phyloP scores from a whole-genome alignment of 1,284 basidiomycete species.

The Porodaedalea pini region DNA sequence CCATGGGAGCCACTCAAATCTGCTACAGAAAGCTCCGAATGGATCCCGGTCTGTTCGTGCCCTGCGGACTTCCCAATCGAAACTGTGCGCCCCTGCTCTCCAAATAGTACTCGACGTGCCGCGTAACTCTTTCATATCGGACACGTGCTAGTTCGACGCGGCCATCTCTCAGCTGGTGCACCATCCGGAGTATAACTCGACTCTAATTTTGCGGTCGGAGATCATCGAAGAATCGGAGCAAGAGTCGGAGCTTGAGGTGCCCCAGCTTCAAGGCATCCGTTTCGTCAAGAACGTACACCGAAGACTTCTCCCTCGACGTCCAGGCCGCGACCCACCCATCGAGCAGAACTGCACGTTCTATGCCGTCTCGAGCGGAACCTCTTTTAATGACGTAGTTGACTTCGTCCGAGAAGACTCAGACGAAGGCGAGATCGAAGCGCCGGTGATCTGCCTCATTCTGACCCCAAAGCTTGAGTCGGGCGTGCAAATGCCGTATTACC shows the following conservation, averaged over 20 bases:
- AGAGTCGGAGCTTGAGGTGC: conserved; percentile 33
- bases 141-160: conserved; percentile 51
- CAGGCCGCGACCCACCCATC: conserved; percentile 61
- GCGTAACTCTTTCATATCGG: not conserved
- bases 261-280: conserved; percentile 38
- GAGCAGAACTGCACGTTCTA: conserved; percentile 76
- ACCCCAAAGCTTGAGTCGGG: conserved; percentile 52
- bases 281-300: conserved; percentile 52
- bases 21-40: conserved; percentile 15
- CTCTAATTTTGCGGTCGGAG: conserved; percentile 76
- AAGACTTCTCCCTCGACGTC: conserved; percentile 67
- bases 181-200: conserved; percentile 82
- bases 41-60: conserved; percentile 41
- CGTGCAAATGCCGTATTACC: conserved; percentile 68
- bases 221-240: conserved; percentile 44
- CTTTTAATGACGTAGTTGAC: conserved; percentile 11
- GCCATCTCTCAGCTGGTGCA: conserved; percentile 64
- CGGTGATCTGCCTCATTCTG: conserved; percentile 51
- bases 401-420: not conserved
- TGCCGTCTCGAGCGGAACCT: conserved; percentile 22
- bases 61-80: conserved; percentile 40
- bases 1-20: conserved; percentile 1
- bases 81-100: conserved; percentile 31
- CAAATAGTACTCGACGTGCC: not conserved
- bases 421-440: conserved; percentile 21